These are phyloP conservation scores for Wilcoxina mikolae DNA, from an alignment of 495 filamentous ascomycete genomes.

Conservation along the genomic window DNA sequence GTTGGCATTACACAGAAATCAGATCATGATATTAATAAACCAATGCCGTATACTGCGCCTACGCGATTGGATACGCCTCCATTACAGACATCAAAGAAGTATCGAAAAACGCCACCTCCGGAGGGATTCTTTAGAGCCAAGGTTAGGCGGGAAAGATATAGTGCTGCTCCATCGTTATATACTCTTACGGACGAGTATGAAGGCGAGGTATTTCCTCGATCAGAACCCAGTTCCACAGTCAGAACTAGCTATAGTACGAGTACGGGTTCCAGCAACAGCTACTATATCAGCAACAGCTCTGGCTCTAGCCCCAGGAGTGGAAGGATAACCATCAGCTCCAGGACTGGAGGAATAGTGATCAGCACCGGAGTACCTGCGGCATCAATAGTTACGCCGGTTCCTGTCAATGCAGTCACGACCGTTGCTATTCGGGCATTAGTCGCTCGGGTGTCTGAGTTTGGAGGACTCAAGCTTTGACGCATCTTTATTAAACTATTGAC, in stretches of 20 bases:
- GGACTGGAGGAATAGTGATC: neutral
- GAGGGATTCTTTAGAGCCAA: neutral
- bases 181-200: neutral
- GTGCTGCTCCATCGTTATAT: neutral
- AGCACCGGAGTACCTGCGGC: neutral
- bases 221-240: neutral
- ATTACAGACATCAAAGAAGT: neutral
- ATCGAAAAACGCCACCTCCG: constrained; percentile 5
- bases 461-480: neutral
- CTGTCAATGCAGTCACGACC: neutral
- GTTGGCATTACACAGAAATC: too few species aligned
- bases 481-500: too few species aligned
- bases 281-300: neutral
- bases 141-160: neutral
- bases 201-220: neutral
- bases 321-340: neutral
- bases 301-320: neutral
- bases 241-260: neutral
- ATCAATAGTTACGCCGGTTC: neutral
- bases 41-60: neutral
- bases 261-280: neutral
- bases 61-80: constrained; percentile 1
- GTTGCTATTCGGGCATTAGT: neutral
- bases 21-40: too few species aligned
- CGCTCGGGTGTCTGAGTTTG: neutral